Evolutionary conservation across 805 yeast genomes (phyloP), one percentile per base, ranked within the genome.

Genomic region (Yarrowia alimentaria): DNA sequence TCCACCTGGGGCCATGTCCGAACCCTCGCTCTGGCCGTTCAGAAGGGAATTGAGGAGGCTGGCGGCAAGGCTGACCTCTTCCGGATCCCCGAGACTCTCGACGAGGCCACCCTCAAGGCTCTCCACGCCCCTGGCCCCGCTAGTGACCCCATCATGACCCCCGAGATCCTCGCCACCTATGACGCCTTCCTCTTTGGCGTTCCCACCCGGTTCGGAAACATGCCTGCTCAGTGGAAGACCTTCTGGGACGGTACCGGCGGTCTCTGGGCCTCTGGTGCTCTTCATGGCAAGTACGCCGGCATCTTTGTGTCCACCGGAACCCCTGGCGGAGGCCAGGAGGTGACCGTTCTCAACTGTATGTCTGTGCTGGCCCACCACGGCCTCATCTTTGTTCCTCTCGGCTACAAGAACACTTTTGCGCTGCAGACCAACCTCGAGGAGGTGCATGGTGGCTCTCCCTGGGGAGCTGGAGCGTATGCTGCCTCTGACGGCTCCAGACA

Each of bases 401-500:
- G 95, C 55, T 86, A 80, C 69, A 76, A 73, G 56, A 65, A 71
- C 55, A 70, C 75, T 3, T 81, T 80, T 66, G 74, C 75, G 5
- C 74, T 74, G 57, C 61, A 81, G 56, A 68, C 84, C 32, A 73
- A 73, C 67, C 61, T 81, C 33, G 76, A 73, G 2, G 88, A 84
- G 68, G 74, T 79, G 42, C 94, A 83, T 63, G 95, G 95, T 57
- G 85, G 85, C 52, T 77, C 89, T 17, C 78, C 95, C 35, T 87
- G 89, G 88, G 95, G 95, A 65, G 83, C 95, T 30, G 95, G 95
- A 59, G 69, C 85, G 26, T 72, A 75, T 60, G 88, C 95, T 24
- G 85, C 79, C 45, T 72, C 75, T 45, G 91, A 83, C 62, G 95
- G 94, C 48, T 76, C 85, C 9, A 79, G 94, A 71, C 70, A 71